These are phyloP conservation scores for Neurospora pannonica DNA, from an alignment of 495 filamentous ascomycete genomes.

Conservation along the genomic window DNA sequence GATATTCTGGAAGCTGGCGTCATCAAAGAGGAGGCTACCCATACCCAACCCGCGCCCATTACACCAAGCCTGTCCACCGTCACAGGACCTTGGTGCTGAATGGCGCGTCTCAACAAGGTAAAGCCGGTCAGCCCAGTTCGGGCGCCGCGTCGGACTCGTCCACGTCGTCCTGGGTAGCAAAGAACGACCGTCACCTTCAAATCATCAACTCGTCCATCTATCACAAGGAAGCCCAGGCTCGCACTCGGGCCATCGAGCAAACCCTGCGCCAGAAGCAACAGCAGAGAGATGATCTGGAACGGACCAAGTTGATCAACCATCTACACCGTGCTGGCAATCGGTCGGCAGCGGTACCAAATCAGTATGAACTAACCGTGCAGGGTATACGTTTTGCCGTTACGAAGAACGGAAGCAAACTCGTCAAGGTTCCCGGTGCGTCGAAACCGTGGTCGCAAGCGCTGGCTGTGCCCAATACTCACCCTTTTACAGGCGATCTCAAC, in stretches of 20 bases:
- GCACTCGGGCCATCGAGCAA: constrained; percentile 65
- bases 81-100: constrained; percentile 71
- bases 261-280: constrained; percentile 52
- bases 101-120: constrained; percentile 18
- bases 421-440: constrained; percentile 57
- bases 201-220: constrained; percentile 79
- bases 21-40: constrained; percentile 16
- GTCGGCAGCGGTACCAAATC: constrained; percentile 4
- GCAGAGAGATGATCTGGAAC: constrained; percentile 55
- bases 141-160: constrained; percentile 27
- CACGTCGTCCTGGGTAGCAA: constrained; percentile 59
- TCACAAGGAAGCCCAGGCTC: constrained; percentile 62
- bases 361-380: constrained; percentile 63
- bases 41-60: constrained; percentile 36
- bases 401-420: constrained; percentile 76
- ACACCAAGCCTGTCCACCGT: constrained; percentile 45
- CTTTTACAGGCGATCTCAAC: constrained; percentile 48
- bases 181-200: constrained; percentile 76
- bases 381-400: constrained; percentile 68
- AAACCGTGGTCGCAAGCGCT: constrained; percentile 1
- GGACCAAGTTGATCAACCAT: constrained; percentile 42
- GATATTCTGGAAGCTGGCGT: constrained; percentile 20
- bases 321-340: constrained; percentile 23
- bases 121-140: constrained; percentile 15
- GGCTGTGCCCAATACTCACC: constrained; percentile 34